Evolutionary conservation across 352 stramenopile species (phyloP).

Genomic region (Halophytophthora polymorphica): DNA sequence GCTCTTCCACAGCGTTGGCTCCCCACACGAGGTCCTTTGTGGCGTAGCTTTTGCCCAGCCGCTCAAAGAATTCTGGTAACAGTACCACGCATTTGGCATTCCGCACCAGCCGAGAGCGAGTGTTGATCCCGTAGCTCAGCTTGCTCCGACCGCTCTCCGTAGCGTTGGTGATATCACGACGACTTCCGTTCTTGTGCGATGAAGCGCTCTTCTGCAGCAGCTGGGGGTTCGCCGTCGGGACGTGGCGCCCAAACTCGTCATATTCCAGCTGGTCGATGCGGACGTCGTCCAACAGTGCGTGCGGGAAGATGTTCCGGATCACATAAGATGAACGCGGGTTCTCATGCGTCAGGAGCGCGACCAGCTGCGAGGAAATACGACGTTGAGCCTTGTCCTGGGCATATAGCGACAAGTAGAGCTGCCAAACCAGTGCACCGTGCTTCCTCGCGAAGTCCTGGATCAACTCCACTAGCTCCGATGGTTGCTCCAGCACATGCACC

Average conservation of each 20-base stretch:
- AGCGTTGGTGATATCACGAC: conserved; percentile 58
- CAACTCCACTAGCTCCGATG: conserved; percentile 80
- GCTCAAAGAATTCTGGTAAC: conserved; percentile 86
- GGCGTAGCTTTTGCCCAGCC: conserved; percentile 63
- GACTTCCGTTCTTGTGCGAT: conserved; percentile 43
- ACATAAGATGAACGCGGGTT: conserved; percentile 81
- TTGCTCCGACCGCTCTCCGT: conserved; percentile 70
- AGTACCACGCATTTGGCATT: conserved; percentile 80
- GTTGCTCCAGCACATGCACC: conserved; percentile 82
- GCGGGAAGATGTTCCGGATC: conserved; percentile 82
- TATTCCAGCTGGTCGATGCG: conserved; percentile 73
- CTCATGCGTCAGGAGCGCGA: conserved; percentile 82
- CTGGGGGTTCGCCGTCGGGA: conserved; percentile 56
- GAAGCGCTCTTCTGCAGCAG: conserved; percentile 35
- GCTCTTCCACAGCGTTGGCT: conserved; percentile 61
- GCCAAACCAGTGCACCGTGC: conserved; percentile 78
- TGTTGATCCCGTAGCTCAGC: conserved; percentile 73
- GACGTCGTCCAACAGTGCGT: conserved; percentile 76
- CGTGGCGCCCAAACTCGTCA: conserved; percentile 76
- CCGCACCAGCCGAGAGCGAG: conserved; percentile 63
- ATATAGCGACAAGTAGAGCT: conserved; percentile 80
- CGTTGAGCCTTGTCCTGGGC: conserved; percentile 82
- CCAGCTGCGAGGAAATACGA: conserved; percentile 82
- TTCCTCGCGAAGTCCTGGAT: conserved; percentile 87
- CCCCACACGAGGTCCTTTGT: conserved; percentile 86